phyloP scores from a whole-genome alignment of 495 filamentous ascomycete genomes.

The Extremus antarcticus region DNA sequence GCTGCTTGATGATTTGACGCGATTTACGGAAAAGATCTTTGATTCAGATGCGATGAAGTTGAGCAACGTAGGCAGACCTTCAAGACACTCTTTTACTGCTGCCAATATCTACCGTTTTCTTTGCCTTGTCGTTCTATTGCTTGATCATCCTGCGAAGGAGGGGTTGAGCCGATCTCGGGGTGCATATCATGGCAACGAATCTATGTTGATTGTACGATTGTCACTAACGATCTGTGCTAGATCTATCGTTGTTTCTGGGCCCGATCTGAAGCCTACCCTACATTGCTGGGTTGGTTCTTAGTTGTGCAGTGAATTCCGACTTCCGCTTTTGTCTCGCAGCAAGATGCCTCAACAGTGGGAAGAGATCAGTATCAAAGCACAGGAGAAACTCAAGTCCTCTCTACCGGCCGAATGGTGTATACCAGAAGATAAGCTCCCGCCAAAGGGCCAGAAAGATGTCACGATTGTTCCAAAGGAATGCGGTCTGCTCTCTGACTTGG shows the following conservation, averaged over 20 bases:
- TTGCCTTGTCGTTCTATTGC: not conserved
- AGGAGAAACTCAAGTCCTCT: constrained; percentile 7
- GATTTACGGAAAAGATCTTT: not conserved
- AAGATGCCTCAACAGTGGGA: not conserved
- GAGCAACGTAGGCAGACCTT: constrained; percentile 4
- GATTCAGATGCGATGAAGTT: too few species aligned
- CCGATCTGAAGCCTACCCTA: too few species aligned
- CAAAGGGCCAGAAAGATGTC: constrained; percentile 13
- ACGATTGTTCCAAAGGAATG: constrained; percentile 12
- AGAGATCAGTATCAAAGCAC: constrained; percentile 6
- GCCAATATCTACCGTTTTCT: not conserved
- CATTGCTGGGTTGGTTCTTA: too few species aligned
- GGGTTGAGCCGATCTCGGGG: not conserved
- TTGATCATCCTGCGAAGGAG: too few species aligned
- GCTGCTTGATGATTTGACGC: constrained; percentile 29
- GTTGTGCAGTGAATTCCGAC: too few species aligned
- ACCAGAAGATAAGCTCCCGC: constrained; percentile 10
- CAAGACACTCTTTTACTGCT: constrained; percentile 9
- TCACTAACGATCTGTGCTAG: too few species aligned
- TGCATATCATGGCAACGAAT: not conserved
- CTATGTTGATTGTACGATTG: too few species aligned
- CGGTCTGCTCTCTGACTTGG: constrained; percentile 14
- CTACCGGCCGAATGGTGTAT: constrained; percentile 15
- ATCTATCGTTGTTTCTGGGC: too few species aligned
- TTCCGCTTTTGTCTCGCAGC: too few species aligned